Evolutionary conservation across 805 yeast species (phyloP).

Genomic region (Vanderwaltozyma polyspora): DNA sequence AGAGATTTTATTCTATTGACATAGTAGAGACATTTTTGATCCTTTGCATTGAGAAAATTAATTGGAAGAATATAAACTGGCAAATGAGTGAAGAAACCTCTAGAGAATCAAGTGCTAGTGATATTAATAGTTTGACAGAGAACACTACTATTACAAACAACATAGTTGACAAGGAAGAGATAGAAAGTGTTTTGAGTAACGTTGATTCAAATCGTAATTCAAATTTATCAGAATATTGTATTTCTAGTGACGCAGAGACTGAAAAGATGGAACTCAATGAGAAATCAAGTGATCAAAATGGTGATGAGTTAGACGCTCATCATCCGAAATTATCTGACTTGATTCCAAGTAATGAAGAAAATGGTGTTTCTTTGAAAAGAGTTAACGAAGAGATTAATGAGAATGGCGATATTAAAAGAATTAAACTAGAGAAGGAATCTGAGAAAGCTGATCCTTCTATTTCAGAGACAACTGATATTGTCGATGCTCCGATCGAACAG

Average conservation of each 20-base stretch:
- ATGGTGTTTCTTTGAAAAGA: slow-evolving; percentile 28
- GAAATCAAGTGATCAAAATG: slow-evolving; percentile 66
- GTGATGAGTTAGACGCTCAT: slow-evolving; percentile 11
- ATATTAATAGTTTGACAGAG: neutral
- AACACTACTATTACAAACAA: neutral
- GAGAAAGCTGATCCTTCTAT: slow-evolving; percentile 14
- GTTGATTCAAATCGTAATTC: slow-evolving; percentile 12
- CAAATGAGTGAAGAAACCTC: slow-evolving; percentile 1
- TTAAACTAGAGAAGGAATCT: no score
- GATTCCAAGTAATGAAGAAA: slow-evolving; percentile 5
- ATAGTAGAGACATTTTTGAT: no score
- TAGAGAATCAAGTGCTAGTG: neutral
- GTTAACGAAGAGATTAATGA: slow-evolving; percentile 23
- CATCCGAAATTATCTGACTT: slow-evolving; percentile 15
- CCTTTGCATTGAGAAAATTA: no score
- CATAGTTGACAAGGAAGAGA: no score
- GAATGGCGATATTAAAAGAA: no score
- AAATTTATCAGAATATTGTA: slow-evolving; percentile 14
- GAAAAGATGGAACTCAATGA: slow-evolving; percentile 87
- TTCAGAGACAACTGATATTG: slow-evolving; percentile 16
- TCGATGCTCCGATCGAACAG: slow-evolving; percentile 9
- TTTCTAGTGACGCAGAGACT: slow-evolving; percentile 76
- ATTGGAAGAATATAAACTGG: no score
- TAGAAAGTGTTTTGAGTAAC: slow-evolving; percentile 19
- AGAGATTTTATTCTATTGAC: no score